phyloP scores from a whole-genome alignment of 495 filamentous ascomycete genomes.

The Daldinia childiae region DNA sequence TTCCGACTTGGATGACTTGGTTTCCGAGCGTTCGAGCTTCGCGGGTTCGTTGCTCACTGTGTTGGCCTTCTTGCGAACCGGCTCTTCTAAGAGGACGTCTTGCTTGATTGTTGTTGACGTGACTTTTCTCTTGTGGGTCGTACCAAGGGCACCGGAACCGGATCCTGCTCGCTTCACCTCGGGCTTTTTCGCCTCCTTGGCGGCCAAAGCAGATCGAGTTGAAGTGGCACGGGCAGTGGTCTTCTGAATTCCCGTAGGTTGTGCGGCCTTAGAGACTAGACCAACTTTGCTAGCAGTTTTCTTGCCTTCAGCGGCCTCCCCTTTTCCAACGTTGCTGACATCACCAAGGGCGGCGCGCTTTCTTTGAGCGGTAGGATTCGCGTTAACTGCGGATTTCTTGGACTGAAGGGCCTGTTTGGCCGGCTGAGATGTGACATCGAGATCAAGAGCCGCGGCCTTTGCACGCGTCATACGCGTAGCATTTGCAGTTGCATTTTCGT shows the following conservation, averaged over 20 bases:
- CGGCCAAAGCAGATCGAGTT: slow-evolving; percentile 66
- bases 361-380: slow-evolving; percentile 62
- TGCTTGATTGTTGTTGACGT: slow-evolving; percentile 66
- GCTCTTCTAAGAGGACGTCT: slow-evolving; percentile 64
- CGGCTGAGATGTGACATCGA: slow-evolving; percentile 61
- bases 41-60: slow-evolving; percentile 42
- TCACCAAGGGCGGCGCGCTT: slow-evolving; percentile 86
- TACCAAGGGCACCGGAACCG: slow-evolving; percentile 71
- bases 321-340: slow-evolving; percentile 93
- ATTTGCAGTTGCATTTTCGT: slow-evolving; percentile 94
- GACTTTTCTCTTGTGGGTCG: slow-evolving; percentile 69
- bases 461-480: slow-evolving; percentile 89
- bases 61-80: slow-evolving; percentile 61
- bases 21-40: slow-evolving; percentile 48
- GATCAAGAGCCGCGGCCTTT: slow-evolving; percentile 80
- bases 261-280: slow-evolving; percentile 79
- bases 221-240: slow-evolving; percentile 68
- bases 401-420: slow-evolving; percentile 73
- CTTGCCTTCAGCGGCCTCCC: slow-evolving; percentile 73
- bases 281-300: slow-evolving; percentile 69
- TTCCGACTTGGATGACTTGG: slow-evolving; percentile 53
- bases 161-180: slow-evolving; percentile 77
- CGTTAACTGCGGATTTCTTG: slow-evolving; percentile 73
- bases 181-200: slow-evolving; percentile 73
- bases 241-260: slow-evolving; percentile 83